Evolutionary conservation across 352 stramenopile genomes (phyloP), one percentile per base, ranked within the genome.

Genomic region (Pythium volutum): DNA sequence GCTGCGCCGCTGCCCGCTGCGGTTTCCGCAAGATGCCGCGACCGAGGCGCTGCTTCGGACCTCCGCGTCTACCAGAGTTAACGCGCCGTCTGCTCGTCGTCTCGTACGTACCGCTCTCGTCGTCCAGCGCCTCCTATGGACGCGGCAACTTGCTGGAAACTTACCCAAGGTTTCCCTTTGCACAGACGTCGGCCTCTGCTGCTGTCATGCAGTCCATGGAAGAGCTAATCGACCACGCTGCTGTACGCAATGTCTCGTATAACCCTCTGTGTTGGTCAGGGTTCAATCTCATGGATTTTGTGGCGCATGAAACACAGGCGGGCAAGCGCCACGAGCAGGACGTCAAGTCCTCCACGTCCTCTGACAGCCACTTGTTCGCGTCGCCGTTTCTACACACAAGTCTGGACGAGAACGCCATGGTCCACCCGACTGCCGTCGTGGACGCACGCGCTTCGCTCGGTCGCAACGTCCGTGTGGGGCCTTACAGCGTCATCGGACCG

Each of bases 361-460:
- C 26, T 5, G 20, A 16, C 41, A 26, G 15, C 31, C n/a, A 34
- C 33, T n/a, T 20, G 25, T 20, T 41, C 2, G 26, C 15, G 12
- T 62, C 52, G 22, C 39, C 41, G 16, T 60, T 53, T 27, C 39
- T 62, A 45, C 60, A 23, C 48, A 46, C 34, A 26, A 45, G 22
- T 50, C 42, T 57, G 22, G 27, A 50, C 29, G 52, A 71, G 10
- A n/a, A 56, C 31, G 54, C 67, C 15, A 65, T 66, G 41, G 70
- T 92, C 33, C 82, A 94, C 43, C 70, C 73, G 36, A 94, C 79
- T 3, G 82, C 85, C 18, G 66, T 94, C 34, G 79, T 94, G 14
- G 81, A 94, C 55, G 76, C 79, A 29, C 73, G 77, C 41, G 77
- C 85, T 0, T 60, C 66, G 11, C 62, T 94, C 12, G 83, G 80